Percentiles rank a stretch among this genome's conserved stretches.
phyloP scores from a whole-genome alignment of 2,329 filamentous ascomycete species.

The Xylariales sp. region DNA sequence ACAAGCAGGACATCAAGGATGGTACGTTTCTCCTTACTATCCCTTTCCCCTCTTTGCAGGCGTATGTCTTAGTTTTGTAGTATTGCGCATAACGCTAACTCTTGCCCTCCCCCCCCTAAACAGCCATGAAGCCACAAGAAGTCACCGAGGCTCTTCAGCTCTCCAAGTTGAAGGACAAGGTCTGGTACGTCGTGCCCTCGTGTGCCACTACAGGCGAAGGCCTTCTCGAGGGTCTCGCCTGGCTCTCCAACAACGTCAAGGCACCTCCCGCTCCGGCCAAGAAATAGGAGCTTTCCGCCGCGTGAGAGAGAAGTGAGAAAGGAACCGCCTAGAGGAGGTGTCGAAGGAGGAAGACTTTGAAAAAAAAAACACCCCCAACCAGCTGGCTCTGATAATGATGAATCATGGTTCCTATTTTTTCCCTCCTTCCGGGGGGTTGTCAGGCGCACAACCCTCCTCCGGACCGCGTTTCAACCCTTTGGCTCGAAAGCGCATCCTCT shows the following conservation, averaged over 20 bases:
- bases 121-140: constrained; percentile 75
- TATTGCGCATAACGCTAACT: not conserved
- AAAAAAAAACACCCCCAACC: no score
- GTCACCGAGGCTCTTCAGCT: constrained; percentile 75
- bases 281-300: no score
- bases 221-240: constrained; percentile 74
- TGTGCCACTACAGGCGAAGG: constrained; percentile 79
- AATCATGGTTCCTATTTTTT: no score
- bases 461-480: no score
- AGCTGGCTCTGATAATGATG: no score
- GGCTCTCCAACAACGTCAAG: constrained; percentile 84
- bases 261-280: constrained; percentile 49
- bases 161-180: constrained; percentile 73
- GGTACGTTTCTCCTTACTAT: constrained; percentile 42
- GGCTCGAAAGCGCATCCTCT: no score
- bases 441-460: no score
- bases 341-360: no score
- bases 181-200: constrained; percentile 81
- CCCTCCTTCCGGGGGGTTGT: no score
- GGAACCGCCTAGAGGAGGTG: no score
- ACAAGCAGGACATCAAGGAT: constrained; percentile 93
- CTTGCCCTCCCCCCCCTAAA: constrained; percentile 1
- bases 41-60: constrained; percentile 1
- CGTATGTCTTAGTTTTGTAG: no score
- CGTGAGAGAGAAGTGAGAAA: no score